Percentiles rank a stretch among this genome's conserved stretches.
These are phyloP conservation scores for Phlegmacium glaucopus DNA, from an alignment of 768 basidiomycete genomes.

Conservation along the genomic window DNA sequence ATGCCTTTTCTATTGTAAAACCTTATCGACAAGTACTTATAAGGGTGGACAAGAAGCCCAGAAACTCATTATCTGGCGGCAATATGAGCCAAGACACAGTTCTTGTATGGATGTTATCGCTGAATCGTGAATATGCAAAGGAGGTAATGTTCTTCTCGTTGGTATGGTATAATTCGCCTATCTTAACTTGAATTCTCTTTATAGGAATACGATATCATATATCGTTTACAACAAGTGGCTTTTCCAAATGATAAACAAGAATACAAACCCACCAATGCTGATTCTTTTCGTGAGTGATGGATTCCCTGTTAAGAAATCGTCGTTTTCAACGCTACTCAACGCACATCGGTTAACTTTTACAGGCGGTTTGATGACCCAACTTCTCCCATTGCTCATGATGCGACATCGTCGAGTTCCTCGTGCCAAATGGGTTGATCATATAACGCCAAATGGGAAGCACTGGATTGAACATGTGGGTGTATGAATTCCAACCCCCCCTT, in stretches of 20 bases:
- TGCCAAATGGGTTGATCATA: slow-evolving; percentile 66
- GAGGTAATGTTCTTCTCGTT: slow-evolving; percentile 43
- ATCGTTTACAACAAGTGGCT: slow-evolving; percentile 55
- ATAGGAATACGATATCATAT: slow-evolving; percentile 75
- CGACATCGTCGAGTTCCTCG: slow-evolving; percentile 76
- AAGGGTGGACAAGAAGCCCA: no score
- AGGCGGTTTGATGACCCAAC: slow-evolving; percentile 72
- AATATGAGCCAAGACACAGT: slow-evolving; percentile 36
- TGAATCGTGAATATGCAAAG: slow-evolving; percentile 69
- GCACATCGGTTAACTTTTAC: no score
- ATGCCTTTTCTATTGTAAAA: no score
- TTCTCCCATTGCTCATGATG: slow-evolving; percentile 85
- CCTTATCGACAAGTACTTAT: no score
- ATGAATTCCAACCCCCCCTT: no score
- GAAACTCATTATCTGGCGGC: no score
- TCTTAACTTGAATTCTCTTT: slow-evolving; percentile 4
- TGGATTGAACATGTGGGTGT: slow-evolving; percentile 73
- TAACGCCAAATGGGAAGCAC: slow-evolving; percentile 62
- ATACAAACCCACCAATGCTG: slow-evolving; percentile 54
- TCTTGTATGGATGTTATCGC: slow-evolving; percentile 76
- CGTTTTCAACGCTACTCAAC: no score
- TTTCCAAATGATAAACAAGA: slow-evolving; percentile 52
- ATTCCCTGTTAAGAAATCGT: slow-evolving; percentile 3
- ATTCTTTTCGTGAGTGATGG: slow-evolving; percentile 72
- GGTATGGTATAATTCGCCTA: slow-evolving; percentile 7